Conservation (phyloP, 225 moss, liverwort and hornwort genomes). For the Neckera pumila region DNA sequence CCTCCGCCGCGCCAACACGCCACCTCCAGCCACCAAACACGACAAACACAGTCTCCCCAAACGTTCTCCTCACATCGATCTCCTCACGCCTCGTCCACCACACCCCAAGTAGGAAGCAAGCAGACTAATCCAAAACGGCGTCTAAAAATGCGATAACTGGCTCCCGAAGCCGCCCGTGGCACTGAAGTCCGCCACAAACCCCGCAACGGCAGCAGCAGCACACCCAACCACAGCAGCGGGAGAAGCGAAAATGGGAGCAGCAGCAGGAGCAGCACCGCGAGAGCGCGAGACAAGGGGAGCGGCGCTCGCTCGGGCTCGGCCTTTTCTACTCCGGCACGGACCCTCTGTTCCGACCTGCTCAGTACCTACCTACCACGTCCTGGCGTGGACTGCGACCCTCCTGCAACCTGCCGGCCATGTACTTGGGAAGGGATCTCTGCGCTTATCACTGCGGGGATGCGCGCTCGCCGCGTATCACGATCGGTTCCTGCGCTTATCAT, state of each 20-base stretch:
- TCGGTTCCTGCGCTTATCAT: not conserved
- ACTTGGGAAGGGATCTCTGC: slow-evolving; percentile 21
- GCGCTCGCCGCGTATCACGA: slow-evolving; percentile 15
- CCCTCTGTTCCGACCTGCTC: not conserved
- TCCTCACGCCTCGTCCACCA: not conserved
- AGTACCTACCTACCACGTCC: not conserved
- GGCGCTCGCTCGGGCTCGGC: not conserved
- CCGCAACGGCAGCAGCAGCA: not conserved
- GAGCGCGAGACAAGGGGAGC: not conserved
- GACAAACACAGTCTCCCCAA: not conserved
- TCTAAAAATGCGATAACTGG: not conserved
- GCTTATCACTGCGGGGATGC: slow-evolving; percentile 2
- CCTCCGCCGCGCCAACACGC: not conserved
- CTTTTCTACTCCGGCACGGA: slow-evolving; percentile 23
- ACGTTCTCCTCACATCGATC: not conserved
- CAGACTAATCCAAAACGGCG: not conserved
- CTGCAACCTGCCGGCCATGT: slow-evolving; percentile 26
- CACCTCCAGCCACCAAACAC: not conserved
- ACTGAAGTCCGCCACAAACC: not conserved
- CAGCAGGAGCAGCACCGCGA: not conserved
- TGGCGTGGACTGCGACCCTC: not conserved
- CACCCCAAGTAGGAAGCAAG: not conserved
- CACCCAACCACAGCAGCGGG: not conserved
- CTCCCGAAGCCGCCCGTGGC: not conserved
- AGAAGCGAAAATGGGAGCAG: not conserved